Percentiles rank a stretch among this genome's conserved stretches.
These are phyloP conservation scores for Metschnikowia santaceciliae DNA, from an alignment of 805 yeast genomes.

Conservation along the genomic window DNA sequence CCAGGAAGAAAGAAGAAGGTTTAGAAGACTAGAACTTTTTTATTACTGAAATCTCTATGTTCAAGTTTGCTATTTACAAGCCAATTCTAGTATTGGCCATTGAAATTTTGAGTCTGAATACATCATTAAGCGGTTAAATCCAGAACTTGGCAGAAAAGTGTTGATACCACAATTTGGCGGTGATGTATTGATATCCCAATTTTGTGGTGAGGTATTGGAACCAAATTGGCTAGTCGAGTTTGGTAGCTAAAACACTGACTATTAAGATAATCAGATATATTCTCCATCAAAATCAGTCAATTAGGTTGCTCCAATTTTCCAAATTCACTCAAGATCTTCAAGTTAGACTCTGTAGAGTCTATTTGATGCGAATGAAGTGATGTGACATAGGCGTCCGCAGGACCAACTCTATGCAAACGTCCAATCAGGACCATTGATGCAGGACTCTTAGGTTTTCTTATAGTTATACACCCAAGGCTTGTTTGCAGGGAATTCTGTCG, in stretches of 20 bases:
- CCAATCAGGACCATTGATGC: neutral
- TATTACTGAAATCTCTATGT: neutral
- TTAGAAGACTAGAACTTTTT: neutral
- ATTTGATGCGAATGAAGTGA: neutral
- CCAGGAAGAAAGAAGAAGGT: conserved; percentile 16
- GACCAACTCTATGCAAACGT: neutral
- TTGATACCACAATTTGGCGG: too few species aligned
- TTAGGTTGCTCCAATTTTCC: too few species aligned
- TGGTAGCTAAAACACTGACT: too few species aligned
- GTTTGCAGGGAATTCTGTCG: conserved; percentile 85
- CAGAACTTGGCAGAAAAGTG: too few species aligned
- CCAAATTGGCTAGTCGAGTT: too few species aligned
- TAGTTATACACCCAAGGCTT: conserved; percentile 67
- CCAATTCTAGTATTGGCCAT: neutral
- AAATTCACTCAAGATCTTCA: too few species aligned
- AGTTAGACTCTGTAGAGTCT: neutral
- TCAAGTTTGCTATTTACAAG: conserved; percentile 1
- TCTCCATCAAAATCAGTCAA: too few species aligned
- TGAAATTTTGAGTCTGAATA: neutral
- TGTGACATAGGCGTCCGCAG: neutral
- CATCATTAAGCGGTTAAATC: too few species aligned
- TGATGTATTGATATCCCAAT: too few species aligned
- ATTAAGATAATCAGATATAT: too few species aligned
- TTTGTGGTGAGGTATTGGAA: too few species aligned
- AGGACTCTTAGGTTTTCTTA: conserved; percentile 3